Conservation (phyloP, 441 rosid species). For the Pelargonium fulgidum region DNA sequence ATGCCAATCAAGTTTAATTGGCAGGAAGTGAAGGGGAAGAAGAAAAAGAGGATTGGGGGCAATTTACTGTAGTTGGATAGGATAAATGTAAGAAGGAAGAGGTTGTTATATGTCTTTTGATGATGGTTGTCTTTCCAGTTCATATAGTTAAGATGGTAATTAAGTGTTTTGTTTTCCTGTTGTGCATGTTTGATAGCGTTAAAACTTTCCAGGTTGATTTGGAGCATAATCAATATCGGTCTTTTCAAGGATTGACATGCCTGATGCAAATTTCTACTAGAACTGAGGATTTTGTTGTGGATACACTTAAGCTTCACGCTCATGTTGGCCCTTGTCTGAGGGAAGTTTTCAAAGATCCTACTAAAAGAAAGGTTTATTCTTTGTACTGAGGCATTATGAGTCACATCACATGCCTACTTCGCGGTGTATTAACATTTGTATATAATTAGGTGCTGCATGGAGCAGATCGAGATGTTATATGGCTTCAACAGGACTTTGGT, state of each 20-base stretch:
- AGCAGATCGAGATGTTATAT: conserved; percentile 85
- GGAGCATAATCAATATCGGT: conserved; percentile 94
- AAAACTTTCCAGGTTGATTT: conserved; percentile 64
- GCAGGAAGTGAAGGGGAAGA: too few relatives aligned
- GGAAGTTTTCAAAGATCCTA: conserved; percentile 81
- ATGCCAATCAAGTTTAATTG: too few relatives aligned
- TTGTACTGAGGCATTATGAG: background rate
- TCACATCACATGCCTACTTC: conserved; percentile 12
- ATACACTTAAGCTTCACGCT: conserved; percentile 73
- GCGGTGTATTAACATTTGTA: conserved; percentile 26
- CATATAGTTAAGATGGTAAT: too few relatives aligned
- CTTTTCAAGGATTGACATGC: conserved; percentile 94
- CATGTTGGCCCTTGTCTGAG: conserved; percentile 81
- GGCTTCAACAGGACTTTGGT: conserved; percentile 97
- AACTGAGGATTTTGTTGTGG: conserved; percentile 79
- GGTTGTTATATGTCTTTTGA: background rate
- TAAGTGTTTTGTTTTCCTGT: background rate
- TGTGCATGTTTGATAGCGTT: background rate
- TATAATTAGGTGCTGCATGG: conserved; percentile 87
- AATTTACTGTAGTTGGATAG: background rate
- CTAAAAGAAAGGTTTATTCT: conserved; percentile 67
- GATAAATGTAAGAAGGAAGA: background rate
- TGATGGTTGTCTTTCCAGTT: background rate
- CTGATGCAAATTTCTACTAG: conserved; percentile 94
- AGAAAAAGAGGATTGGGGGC: background rate